These are phyloP conservation scores for Cocos nucifera DNA, from an alignment of 176 grass and related monocot genomes.

Conservation along the genomic window DNA sequence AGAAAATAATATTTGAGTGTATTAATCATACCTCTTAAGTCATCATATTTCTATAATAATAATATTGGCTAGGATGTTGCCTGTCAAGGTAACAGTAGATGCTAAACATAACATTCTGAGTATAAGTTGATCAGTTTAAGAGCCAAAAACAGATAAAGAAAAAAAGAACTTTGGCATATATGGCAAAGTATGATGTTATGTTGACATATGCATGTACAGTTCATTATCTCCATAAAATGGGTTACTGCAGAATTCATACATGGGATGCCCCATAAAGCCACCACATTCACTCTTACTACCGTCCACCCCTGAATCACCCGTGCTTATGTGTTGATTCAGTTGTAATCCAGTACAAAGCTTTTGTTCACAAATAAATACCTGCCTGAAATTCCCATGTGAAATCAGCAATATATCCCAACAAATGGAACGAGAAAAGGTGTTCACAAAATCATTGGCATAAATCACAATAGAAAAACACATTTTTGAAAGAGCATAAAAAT, in stretches of 20 bases:
- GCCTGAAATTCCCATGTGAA: neutral
- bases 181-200: constrained; percentile 66
- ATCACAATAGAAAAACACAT: too few relatives aligned
- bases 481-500: too few relatives aligned
- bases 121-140: too few relatives aligned
- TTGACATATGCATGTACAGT: constrained; percentile 72
- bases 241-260: constrained; percentile 63
- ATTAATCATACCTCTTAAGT: constrained; percentile 76
- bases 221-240: constrained; percentile 92
- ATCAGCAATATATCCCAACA: too few relatives aligned
- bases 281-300: constrained; percentile 76
- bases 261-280: constrained; percentile 77
- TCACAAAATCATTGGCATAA: too few relatives aligned
- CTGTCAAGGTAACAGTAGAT: constrained; percentile 18
- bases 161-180: constrained; percentile 47
- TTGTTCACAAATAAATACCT: constrained; percentile 96
- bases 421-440: too few relatives aligned
- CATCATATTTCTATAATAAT: constrained; percentile 78
- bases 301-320: constrained; percentile 90
- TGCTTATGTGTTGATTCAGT: constrained; percentile 65
- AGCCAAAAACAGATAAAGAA: neutral
- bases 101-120: too few relatives aligned
- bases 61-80: constrained; percentile 54
- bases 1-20: constrained; percentile 3
- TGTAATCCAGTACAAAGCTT: constrained; percentile 75